These are phyloP conservation scores for Daldinia sp. DNA, from an alignment of 2,329 filamentous ascomycete genomes.

Conservation along the genomic window DNA sequence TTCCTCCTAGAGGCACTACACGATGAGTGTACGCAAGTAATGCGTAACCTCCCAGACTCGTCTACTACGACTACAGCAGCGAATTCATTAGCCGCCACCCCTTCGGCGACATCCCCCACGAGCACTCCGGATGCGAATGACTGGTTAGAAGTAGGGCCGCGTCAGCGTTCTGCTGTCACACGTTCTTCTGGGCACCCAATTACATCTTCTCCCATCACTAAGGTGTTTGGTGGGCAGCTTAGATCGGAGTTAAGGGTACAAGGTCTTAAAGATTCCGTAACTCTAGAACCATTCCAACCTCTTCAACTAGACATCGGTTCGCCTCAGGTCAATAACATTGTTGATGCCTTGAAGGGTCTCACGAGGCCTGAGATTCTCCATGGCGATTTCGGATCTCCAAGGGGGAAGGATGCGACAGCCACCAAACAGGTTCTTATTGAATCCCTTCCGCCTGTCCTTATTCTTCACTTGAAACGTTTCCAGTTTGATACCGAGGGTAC, in stretches of 20 bases:
- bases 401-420: slow-evolving; percentile 77
- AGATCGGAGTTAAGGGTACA: slow-evolving; percentile 89
- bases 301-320: slow-evolving; percentile 94
- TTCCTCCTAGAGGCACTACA: slow-evolving; percentile 92
- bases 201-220: slow-evolving; percentile 83
- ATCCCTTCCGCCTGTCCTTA: slow-evolving; percentile 86
- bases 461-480: slow-evolving; percentile 96
- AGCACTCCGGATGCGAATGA: slow-evolving; percentile 62
- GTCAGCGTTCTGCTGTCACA: slow-evolving; percentile 86
- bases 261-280: slow-evolving; percentile 89
- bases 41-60: slow-evolving; percentile 60
- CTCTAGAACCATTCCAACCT: slow-evolving; percentile 91
- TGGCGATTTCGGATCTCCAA: slow-evolving; percentile 81
- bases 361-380: slow-evolving; percentile 86
- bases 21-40: slow-evolving; percentile 85
- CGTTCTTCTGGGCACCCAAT: slow-evolving; percentile 80
- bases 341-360: slow-evolving; percentile 86
- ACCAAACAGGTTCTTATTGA: slow-evolving; percentile 97
- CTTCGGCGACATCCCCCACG: slow-evolving; percentile 51
- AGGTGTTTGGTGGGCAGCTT: slow-evolving; percentile 92
- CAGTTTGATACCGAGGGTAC: slow-evolving; percentile 85
- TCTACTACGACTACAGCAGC: slow-evolving; percentile 42
- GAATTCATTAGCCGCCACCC: slow-evolving; percentile 46
- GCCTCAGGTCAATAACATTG: slow-evolving; percentile 85
- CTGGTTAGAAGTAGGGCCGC: slow-evolving; percentile 96